Percentiles rank a stretch among this genome's conserved stretches.
Conservation (phyloP, 2,329 filamentous ascomycete species). For the Beauveria australis region DNA sequence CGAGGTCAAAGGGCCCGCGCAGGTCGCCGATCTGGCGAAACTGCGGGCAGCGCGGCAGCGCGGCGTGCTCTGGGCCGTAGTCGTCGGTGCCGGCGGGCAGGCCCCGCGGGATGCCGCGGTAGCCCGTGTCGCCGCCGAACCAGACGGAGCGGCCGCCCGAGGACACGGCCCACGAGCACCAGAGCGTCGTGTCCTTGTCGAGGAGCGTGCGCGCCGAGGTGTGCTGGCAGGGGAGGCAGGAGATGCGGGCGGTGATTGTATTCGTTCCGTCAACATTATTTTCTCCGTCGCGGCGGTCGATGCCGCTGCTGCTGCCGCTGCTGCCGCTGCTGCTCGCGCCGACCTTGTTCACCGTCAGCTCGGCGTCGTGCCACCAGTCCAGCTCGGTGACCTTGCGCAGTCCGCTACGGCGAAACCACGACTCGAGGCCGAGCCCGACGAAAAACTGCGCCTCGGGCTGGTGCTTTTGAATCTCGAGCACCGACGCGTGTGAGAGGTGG, state of each 20-base stretch:
- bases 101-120: constrained; percentile 61
- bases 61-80: constrained; percentile 57
- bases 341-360: constrained; percentile 50
- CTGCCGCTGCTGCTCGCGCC: constrained; percentile 19
- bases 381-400: constrained; percentile 75
- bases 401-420: constrained; percentile 68
- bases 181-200: constrained; percentile 70
- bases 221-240: constrained; percentile 80
- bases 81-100: constrained; percentile 57
- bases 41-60: constrained; percentile 68
- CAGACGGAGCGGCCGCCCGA: constrained; percentile 72
- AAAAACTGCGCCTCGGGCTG: constrained; percentile 82
- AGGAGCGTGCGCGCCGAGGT: constrained; percentile 59
- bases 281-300: not conserved
- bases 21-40: constrained; percentile 76
- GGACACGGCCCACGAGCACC: constrained; percentile 77
- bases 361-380: constrained; percentile 88
- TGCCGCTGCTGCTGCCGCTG: not conserved
- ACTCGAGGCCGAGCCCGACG: constrained; percentile 71
- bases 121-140: constrained; percentile 88
- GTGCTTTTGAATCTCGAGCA: constrained; percentile 59
- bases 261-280: constrained; percentile 7
- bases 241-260: constrained; percentile 62
- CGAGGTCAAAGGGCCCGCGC: constrained; percentile 81
- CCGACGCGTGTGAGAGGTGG: constrained; percentile 71